Evolutionary conservation across 352 stramenopile genomes (phyloP).

Genomic region (Phytophthora hybrid): DNA sequence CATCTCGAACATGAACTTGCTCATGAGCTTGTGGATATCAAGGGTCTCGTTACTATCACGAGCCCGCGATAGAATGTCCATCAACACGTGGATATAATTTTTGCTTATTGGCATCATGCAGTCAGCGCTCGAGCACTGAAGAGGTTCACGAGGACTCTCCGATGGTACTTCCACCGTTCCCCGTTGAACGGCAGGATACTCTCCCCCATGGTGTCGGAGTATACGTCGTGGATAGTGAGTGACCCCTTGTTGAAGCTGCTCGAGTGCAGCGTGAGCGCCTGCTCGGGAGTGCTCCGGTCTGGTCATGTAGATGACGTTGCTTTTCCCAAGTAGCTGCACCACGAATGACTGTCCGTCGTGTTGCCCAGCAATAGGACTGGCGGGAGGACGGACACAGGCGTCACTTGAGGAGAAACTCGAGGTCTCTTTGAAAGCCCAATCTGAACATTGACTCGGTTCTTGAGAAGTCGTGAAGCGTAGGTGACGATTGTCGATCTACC

Average conservation of each 20-base stretch:
- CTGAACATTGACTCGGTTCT: too few relatives aligned
- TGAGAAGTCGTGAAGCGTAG: too few relatives aligned
- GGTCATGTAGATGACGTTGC: slow-evolving; percentile 25
- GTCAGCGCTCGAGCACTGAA: slow-evolving; percentile 63
- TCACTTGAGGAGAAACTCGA: too few relatives aligned
- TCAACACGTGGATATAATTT: slow-evolving; percentile 19
- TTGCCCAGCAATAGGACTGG: neutral
- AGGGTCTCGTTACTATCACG: slow-evolving; percentile 1
- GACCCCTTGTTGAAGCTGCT: slow-evolving; percentile 73
- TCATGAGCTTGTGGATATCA: slow-evolving; percentile 31
- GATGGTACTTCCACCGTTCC: slow-evolving; percentile 67
- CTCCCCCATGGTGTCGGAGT: slow-evolving; percentile 57
- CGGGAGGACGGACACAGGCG: too few relatives aligned
- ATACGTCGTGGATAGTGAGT: slow-evolving; percentile 37
- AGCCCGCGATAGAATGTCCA: slow-evolving; percentile 14
- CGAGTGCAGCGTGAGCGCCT: slow-evolving; percentile 61
- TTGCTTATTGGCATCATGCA: slow-evolving; percentile 34
- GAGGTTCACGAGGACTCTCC: slow-evolving; percentile 80
- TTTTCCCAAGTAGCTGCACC: slow-evolving; percentile 21
- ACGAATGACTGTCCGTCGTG: slow-evolving; percentile 15
- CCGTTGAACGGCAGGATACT: slow-evolving; percentile 71
- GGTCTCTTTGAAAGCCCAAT: too few relatives aligned
- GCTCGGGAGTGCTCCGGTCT: slow-evolving; percentile 43
- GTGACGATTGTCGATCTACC: too few relatives aligned
- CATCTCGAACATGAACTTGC: too few relatives aligned